Percentiles rank a stretch among this genome's conserved stretches.
Evolutionary conservation across 2,329 filamentous ascomycete species (phyloP).

Genomic region (Aspergillus melleus): DNA sequence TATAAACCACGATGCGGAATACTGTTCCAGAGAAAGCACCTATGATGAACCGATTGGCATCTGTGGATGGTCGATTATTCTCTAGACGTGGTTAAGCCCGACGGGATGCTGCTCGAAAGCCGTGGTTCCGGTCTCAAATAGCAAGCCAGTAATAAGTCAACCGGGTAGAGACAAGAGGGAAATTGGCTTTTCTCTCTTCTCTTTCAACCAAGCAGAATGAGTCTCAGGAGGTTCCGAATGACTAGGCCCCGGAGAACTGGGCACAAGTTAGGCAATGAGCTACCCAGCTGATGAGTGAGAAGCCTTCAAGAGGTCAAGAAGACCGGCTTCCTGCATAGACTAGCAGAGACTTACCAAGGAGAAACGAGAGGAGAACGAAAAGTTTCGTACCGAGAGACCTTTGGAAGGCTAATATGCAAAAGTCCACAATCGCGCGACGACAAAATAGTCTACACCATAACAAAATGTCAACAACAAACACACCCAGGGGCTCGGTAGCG

Average conservation of each 20-base stretch:
- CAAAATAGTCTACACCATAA: conserved; percentile 21
- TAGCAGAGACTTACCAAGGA: conserved; percentile 30
- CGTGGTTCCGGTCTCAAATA: conserved; percentile 16
- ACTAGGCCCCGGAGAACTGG: conserved; percentile 33
- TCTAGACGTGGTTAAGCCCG: conserved; percentile 10
- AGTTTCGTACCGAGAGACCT: conserved; percentile 25
- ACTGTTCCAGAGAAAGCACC: conserved; percentile 18
- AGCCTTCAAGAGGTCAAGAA: conserved; percentile 21
- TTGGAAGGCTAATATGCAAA: conserved; percentile 32
- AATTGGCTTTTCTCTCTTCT: conserved; percentile 22
- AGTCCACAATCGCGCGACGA: conserved; percentile 21
- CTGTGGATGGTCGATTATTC: conserved; percentile 12
- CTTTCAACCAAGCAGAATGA: conserved; percentile 12
- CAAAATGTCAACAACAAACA: conserved; percentile 38
- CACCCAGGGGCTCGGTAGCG: conserved; percentile 12
- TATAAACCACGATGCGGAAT: conserved; percentile 24
- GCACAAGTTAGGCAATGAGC: conserved; percentile 35
- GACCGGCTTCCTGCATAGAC: conserved; percentile 33
- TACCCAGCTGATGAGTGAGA: conserved; percentile 40
- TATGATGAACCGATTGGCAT: conserved; percentile 21
- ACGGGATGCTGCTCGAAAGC: conserved; percentile 15
- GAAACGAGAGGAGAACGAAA: conserved; percentile 24
- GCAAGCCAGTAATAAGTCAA: conserved; percentile 11
- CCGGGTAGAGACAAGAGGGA: conserved; percentile 23
- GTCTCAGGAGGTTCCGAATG: conserved; percentile 29